Base-by-base conservation (phyloP, 495 filamentous ascomycete species). In the Entonaema liquescens region DNA sequence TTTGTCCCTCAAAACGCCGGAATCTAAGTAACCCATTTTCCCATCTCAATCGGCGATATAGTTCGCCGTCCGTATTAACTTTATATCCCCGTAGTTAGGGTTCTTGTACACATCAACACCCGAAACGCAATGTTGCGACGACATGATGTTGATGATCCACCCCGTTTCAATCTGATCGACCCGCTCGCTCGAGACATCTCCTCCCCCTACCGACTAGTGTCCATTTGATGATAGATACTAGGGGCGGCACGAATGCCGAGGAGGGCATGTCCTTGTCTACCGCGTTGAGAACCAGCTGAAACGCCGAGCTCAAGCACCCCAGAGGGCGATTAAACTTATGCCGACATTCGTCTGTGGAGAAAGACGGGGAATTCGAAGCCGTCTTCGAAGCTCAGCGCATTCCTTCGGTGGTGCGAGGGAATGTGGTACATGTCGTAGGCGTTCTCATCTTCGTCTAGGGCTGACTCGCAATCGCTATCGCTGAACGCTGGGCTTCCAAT, bases 361-460 rank as follows among this genome's bases (percentile, higher is more conserved):
- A 73, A 73, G 19, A 59, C 53, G 70, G 70, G 70, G 23, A 73
- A 68, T 33, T 73, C 70, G 44, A 73, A 73, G 61, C 70, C 70
- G 42, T 68, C 28, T 38, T 69, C 65, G 53, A 73, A 73, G 26
- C 65, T 69, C 35, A 73, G 44, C 21, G 70, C 70, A 31, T 73
- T 73, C 47, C 70, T 73, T 17, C 70, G 70, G 62, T 73, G 70
- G 40, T 73, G 70, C 2, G 61, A 62, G 5, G 70, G 70, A 23
- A 69, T 19, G 44, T 73, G 70, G 53, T 49, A 68, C 52, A 59
- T 40, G 44, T 73, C 70, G 62, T 62, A 73, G 33, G 61, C 70
- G 33, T 36, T 29, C 1, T 73, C 70, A 13, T 73, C 65, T 59
- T 73, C 70, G 57, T 73, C 70, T 7, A 73, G 23, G n/a, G 70